Base-by-base conservation (phyloP, 169 alveolate genomes). In the Toxoplasma gondii region DNA sequence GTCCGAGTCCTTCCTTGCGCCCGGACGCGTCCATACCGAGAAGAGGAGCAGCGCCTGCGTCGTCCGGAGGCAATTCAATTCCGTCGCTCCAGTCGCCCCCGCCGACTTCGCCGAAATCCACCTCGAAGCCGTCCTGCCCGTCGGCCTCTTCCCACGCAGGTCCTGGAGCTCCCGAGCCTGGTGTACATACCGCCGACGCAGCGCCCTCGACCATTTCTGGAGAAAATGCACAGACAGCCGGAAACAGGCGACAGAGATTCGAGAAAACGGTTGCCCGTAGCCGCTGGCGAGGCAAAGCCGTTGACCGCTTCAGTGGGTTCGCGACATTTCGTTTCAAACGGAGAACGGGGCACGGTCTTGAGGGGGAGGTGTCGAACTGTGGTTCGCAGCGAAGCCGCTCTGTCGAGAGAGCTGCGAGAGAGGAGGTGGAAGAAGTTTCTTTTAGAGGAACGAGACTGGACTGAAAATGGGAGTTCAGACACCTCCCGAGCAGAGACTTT, bases 21-120 rank as follows among this genome's bases (percentile, higher is more conserved):
- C 86, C 74, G 34, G 74, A n/a, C 74, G 9, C 74, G 74, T 64
- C 74, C 7, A 16, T 4, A 31, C 74, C 74, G 4, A 4, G 31
- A 4, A 16, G 34, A 10, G 7, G 74, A 16, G n/a, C 9, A 19
- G 29, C 31, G 74, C 34, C 91, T 9, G 78, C 49, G 2, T 93
- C 95, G 58, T 93, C 95, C 10, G 90, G 41, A 29, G 93, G 93
- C 64, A 93, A 67, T 12, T 93, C 95, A 43, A 93, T 93, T 12
- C 93, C 95, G 86, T 93, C 95, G 58, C 82, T 87, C 95, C 95
- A 93, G 58, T 93, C 95, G 43, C 67, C 95, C 49, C 91, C 95
- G 38, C 82, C 94, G 44, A 84, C 93, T 19, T 84, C 91, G 31
- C 88, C 95, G 49, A 87, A 87, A 64, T 86, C 95, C 67, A 82